Base-by-base conservation (phyloP, 768 basidiomycete genomes). In the Pholiota molesta region DNA sequence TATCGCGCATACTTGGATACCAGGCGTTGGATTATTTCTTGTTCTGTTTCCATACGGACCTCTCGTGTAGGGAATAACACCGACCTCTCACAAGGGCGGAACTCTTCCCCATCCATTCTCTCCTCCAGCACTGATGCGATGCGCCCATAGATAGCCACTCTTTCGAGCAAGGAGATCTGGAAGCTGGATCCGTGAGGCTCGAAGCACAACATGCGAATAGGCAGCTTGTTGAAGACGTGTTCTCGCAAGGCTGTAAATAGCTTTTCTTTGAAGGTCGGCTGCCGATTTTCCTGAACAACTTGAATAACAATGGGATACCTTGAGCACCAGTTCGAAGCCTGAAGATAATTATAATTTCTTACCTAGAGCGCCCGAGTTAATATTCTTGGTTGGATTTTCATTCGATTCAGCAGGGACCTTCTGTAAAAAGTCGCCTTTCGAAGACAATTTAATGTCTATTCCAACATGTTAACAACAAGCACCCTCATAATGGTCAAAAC, bases 131-230 rank as follows among this genome's bases (percentile, higher is more conserved):
- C 56, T 33, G 45, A 21, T 16, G 31, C 33, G 0, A 58, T 9
- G 14, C 17, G 33, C 11, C 31, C 31, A 29, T 29, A 51, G 31
- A 58, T 51, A 33, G 49, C 31, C n/a, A 35, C 21, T 16, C 57
- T 47, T 33, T 58, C 35, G 31, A 58, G 21, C 8, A 49, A 26
- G n/a, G 47, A 16, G 9, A 58, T 29, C 33, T 39, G 31, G 13
- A 58, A 23, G 21, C n/a, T 44, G 6, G 57, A 35, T 9, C 33
- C 57, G 31, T 51, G 23, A 21, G 40, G 6, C 9, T 58, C 42
- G 23, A 58, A 52, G 14, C 26, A 49, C 10, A 58, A 26, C 31
- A 58, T 13, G 7, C 47, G 57, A 23, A 58, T 58, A 28, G 57
- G 57, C 33, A 51, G 37, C 14, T 51, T 19, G 16, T 58, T 58